Conservation (phyloP, 2,329 filamentous ascomycete genomes). For the Verticillium alfalfae region DNA sequence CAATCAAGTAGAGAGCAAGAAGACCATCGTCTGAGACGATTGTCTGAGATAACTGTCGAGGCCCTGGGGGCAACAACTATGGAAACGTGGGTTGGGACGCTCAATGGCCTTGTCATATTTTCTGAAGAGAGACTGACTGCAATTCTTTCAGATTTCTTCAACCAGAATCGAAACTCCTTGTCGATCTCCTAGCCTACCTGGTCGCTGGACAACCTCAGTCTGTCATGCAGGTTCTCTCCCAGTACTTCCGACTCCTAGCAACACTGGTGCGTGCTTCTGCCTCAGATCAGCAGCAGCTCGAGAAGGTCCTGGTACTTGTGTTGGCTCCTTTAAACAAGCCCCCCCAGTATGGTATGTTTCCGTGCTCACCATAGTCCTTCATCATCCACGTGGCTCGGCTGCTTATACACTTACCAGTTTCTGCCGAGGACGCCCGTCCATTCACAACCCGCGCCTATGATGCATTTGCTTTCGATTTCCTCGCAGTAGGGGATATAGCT, state of each 20-base stretch:
- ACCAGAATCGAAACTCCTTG: constrained; percentile 20
- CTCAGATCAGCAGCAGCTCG: constrained; percentile 6
- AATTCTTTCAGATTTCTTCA: constrained; percentile 9
- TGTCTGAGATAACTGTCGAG: background rate
- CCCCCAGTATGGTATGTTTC: background rate
- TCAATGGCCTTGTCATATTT: too few species aligned
- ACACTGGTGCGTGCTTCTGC: constrained; percentile 18
- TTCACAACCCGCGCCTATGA: constrained; percentile 19
- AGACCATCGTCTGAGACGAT: background rate
- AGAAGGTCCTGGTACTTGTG: constrained; percentile 13
- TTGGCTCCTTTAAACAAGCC: constrained; percentile 10
- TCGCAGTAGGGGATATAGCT: constrained; percentile 23
- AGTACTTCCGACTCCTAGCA: constrained; percentile 35
- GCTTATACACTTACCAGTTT: background rate
- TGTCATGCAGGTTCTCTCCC: constrained; percentile 17
- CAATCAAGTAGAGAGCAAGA: constrained; percentile 5
- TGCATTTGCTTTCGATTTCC: constrained; percentile 30
- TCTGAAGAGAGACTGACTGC: background rate
- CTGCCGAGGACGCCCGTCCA: background rate
- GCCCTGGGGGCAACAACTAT: background rate
- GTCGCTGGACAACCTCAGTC: constrained; percentile 19
- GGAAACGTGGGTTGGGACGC: background rate
- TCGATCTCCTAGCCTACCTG: constrained; percentile 29
- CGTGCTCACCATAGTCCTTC: background rate
- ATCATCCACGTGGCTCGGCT: background rate